Evolutionary conservation across 208 protist genomes (phyloP), one percentile per base, ranked within the genome.

Genomic region (Trypanosoma vivax): DNA sequence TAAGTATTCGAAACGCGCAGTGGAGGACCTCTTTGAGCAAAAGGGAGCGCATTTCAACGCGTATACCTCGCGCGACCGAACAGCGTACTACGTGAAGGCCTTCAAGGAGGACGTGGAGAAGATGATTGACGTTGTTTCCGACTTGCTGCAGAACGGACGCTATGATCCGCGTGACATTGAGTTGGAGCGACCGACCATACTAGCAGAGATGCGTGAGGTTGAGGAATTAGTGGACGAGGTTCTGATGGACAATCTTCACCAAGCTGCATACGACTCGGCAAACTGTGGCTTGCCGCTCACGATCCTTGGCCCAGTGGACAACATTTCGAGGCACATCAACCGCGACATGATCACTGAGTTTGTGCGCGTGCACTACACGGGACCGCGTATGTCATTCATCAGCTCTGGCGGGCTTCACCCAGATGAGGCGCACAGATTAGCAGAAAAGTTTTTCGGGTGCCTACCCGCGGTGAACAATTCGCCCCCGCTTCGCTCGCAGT

Each of bases 61-160:
- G n/a, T 99, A 99, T 83, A 99, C 97, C 19, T 96, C 94, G 10
- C 89, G 98, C 37, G 98, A 99, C 65, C 94, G 92, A 37, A 97
- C 92, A 14, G 95, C 92, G 16, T 99, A 98, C 76, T 98, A 98
- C 66, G 85, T 96, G 39, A 92, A 97, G 70, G 90, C 87, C 19
- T 91, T 98, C 55, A 97, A 91, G 50, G 69, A 94, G 48, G 81
- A 99, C 56, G 79, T 97, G 31, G 64, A 83, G 46, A 70, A 96
- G 63, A 87, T 95, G 48, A 81, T 99, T 33, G 96, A 98, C 45
- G 87, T 98, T 7, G 87, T 99, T 5, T 79, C 96, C 0, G 97
- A 99, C 70, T 91, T 99, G 28, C 71, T 99, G 13, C 88, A 95
- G 59, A 92, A 98, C 60, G 90, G 92, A 10, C 88, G 83, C 18